Evolutionary conservation across 2,329 filamentous ascomycete genomes (phyloP).

Genomic region (Chrysosporium keratinophilum): DNA sequence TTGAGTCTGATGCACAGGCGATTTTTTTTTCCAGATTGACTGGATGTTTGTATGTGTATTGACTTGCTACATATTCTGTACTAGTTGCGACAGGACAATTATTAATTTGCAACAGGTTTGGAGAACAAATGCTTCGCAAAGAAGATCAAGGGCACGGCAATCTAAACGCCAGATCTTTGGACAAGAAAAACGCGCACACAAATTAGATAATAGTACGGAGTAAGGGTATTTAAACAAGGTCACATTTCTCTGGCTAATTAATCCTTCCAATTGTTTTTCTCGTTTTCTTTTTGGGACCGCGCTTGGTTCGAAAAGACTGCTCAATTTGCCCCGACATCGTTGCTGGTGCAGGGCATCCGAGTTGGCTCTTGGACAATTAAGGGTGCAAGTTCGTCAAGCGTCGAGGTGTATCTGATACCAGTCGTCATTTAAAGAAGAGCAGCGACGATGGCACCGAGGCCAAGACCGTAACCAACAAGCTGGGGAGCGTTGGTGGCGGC

Average conservation of each 20-base stretch:
- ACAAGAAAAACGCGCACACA: not conserved
- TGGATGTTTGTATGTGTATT: not conserved
- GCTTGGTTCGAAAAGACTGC: not conserved
- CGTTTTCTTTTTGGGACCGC: not conserved
- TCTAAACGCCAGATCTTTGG: conserved; percentile 10
- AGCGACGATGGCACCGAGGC: conserved; percentile 36
- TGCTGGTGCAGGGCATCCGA: not conserved
- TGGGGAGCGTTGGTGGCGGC: conserved; percentile 15
- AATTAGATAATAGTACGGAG: conserved; percentile 4
- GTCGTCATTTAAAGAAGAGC: conserved; percentile 31
- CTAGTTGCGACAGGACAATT: not conserved
- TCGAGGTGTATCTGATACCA: not conserved
- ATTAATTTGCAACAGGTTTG: not conserved
- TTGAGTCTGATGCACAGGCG: too few relatives aligned
- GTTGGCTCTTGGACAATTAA: not conserved
- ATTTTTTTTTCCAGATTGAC: not conserved
- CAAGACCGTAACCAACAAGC: conserved; percentile 24
- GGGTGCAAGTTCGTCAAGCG: not conserved
- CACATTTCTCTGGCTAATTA: not conserved
- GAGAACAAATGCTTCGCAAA: not conserved
- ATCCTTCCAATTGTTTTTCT: not conserved
- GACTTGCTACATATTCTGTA: not conserved
- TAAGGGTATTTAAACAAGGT: conserved; percentile 10
- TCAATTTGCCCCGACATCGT: not conserved
- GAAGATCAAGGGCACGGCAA: not conserved